Evolutionary conservation across 2,329 filamentous ascomycete species (phyloP), one percentile per base, ranked within the genome.

Genomic region (Alternaria metachromatica): DNA sequence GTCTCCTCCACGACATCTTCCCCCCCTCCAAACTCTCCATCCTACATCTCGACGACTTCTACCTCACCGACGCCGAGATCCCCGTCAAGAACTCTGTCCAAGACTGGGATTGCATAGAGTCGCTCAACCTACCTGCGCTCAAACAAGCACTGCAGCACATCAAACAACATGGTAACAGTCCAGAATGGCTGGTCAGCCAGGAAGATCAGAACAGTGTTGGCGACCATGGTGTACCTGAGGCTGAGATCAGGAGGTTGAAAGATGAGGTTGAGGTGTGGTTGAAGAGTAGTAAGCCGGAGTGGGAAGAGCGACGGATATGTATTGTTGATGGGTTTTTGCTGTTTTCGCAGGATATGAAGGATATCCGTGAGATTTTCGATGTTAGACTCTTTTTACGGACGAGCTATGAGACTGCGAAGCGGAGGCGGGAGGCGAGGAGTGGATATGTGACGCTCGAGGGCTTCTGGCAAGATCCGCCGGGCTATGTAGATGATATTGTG

Each of bases 21-120:
- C 90, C 90, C 9, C 68, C 74, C 12, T 55, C 66, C 15, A 69
- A 70, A n/a, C 67, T 89, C 15, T 95, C 94, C 75, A 92, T 98
- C 74, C 86, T 99, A 21, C 96, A 99, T 79, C 89, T 97, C 78
- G 96, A 99, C 82, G 96, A 99, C 80, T 99, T 98, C 78, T 99
- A 97, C 83, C 89, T 89, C 68, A 85, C 92, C 1, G 95, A 98
- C 77, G 82, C 86, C 28, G 86, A 93, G 87, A 87, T 87, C 43
- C 81, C 84, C 2, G 76, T 86, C 15, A 83, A 83, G 25, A 67
- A 78, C n/a, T 75, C 73, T 5, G 82, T 97, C 12, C 84, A 91
- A 67, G 94, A 99, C 82, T 98, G 96, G 95, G 96, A 99, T 80
- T 97, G 94, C 72, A 84, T 92, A 15, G 91, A 90, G 67, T 87